phyloP scores from a whole-genome alignment of 768 basidiomycete genomes.

The Trametes coccinea region DNA sequence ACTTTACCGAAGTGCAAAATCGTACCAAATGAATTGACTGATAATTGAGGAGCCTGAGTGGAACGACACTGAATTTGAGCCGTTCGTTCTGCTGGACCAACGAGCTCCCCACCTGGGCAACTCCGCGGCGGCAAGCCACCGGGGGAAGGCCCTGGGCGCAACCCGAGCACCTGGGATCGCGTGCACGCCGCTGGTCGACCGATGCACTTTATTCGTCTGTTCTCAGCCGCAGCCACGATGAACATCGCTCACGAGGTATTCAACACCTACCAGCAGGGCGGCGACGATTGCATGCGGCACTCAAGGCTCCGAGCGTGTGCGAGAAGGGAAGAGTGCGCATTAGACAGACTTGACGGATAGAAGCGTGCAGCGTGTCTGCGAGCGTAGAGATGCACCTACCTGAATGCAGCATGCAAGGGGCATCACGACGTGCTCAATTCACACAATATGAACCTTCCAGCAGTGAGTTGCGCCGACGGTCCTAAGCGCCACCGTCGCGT shows the following conservation, averaged over 20 bases:
- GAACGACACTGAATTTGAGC: background rate
- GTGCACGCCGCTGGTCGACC: background rate
- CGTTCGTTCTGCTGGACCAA: constrained; percentile 6
- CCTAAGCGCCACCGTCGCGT: background rate
- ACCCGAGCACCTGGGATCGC: background rate
- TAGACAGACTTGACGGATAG: constrained; percentile 11
- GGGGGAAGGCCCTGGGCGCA: background rate
- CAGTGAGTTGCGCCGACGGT: background rate
- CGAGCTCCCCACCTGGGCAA: background rate
- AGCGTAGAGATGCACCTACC: constrained; percentile 6
- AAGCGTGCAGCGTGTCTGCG: constrained; percentile 1
- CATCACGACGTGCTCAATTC: background rate
- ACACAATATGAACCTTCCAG: background rate
- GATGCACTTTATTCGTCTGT: background rate
- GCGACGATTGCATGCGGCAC: background rate
- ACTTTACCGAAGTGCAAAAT: background rate
- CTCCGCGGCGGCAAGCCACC: constrained; percentile 3
- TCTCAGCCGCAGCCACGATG: background rate
- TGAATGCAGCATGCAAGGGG: background rate
- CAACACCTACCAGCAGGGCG: background rate
- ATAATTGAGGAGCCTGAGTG: background rate
- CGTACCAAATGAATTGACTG: background rate
- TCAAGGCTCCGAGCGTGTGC: background rate
- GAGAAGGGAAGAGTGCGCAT: background rate
- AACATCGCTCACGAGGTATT: background rate